Conservation (phyloP, 1,284 basidiomycete species). For the Ganoderma leucocontextum region DNA sequence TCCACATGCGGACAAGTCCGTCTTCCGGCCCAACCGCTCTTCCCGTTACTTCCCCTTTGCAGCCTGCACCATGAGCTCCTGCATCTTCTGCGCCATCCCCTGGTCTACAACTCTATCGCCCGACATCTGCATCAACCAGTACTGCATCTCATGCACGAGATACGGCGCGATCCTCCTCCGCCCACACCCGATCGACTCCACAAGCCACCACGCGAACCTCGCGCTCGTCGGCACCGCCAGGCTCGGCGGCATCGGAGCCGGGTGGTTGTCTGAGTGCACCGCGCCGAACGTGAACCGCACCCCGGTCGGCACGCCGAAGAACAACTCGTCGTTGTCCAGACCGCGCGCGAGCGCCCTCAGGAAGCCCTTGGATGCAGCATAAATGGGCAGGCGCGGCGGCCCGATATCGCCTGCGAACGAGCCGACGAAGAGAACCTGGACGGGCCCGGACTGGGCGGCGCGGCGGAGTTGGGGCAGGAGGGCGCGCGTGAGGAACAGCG, state of each 20-base stretch:
- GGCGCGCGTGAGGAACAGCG: constrained; percentile 39
- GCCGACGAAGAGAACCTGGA: constrained; percentile 38
- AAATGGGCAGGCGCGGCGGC: constrained; percentile 35
- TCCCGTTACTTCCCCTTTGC: constrained; percentile 16
- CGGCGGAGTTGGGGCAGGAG: constrained; percentile 39
- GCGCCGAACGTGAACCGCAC: constrained; percentile 37
- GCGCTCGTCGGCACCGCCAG: constrained; percentile 31
- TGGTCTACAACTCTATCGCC: constrained; percentile 25
- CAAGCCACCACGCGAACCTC: constrained; percentile 31
- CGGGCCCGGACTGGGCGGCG: constrained; percentile 34
- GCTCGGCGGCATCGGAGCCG: constrained; percentile 13
- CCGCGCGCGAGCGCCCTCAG: constrained; percentile 35
- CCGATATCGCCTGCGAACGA: constrained; percentile 35
- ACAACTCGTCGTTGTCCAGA: constrained; percentile 39
- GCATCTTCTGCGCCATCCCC: constrained; percentile 28
- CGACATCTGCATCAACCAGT: constrained; percentile 22
- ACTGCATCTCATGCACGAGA: constrained; percentile 26
- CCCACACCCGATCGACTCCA: constrained; percentile 35
- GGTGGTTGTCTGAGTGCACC: constrained; percentile 32
- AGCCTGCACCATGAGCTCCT: constrained; percentile 13
- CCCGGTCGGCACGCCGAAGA: constrained; percentile 28
- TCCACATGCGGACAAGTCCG: no score
- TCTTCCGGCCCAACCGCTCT: no score
- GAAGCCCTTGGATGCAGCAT: constrained; percentile 39
- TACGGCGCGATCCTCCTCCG: constrained; percentile 32